Evolutionary conservation across 441 rosid genomes (phyloP), one percentile per base, ranked within the genome.

Genomic region (Manihot esculenta): DNA sequence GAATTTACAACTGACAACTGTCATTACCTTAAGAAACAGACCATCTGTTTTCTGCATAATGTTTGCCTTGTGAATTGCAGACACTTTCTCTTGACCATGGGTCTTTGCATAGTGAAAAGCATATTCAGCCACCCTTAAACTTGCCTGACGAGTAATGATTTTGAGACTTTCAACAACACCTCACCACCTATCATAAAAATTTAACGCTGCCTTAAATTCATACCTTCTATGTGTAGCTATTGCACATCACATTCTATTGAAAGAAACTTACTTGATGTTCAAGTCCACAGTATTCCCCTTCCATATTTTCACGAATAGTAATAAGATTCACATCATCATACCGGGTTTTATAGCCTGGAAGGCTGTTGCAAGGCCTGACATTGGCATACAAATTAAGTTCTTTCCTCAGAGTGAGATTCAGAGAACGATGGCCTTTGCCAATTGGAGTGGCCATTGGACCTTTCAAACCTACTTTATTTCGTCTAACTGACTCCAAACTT

Each of bases 371-470:
- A 68, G 99, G 98, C 85, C 99, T 84, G 60, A 95, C 98, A 73
- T 95, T 95, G 62, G 99, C 98, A 78, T 89, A 95, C 72, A 95
- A 74, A 75, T 88, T 91, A 72, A 95, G 91, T 75, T 95, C 99
- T 80, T 95, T 91, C 88, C 99, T 84, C 38, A 95, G 86, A 45
- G 96, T 91, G 49, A 95, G 92, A 66, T 95, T 95, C 86, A 95
- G 81, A 50, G 99, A 95, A 57, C 99, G 89, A 76, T 95, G 99
- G 66, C 99, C 99, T 76, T 93, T 95, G 48, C 99, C 99, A 68
- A 95, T 89, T 10, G 99, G 99, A 17, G 99, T 96, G 12, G 99
- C 98, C 98, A 95, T 95, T 33, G 98, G 98, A 58, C 99, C 99
- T 88, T 96, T 95, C 78, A 93, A 83, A 14, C 99, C 99, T 13